Evolutionary conservation across 768 basidiomycete species (phyloP), one percentile per base, ranked within the genome.

Genomic region (Chiua virens): DNA sequence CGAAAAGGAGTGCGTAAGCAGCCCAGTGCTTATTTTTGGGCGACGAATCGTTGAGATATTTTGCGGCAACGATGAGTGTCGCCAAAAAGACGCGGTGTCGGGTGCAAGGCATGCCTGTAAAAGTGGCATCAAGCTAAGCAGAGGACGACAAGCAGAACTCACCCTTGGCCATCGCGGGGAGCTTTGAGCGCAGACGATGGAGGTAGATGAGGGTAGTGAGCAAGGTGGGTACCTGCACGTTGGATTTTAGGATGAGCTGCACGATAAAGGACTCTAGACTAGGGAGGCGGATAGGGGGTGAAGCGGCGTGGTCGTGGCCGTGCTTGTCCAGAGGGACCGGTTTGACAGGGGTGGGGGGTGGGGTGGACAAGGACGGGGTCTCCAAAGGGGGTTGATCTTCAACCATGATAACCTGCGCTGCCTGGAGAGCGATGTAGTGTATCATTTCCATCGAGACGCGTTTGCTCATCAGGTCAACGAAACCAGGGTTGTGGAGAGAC

Each of bases 21-120:
- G 86, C 81, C 96, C 96, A 99, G 75, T 97, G 90, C 67, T 80
- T 79, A 75, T 98, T 99, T 79, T 94, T 96, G 4, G 92, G 92
- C 40, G 88, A 87, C n/a, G 89, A 88, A 71, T 95, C 92, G 71
- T 99, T 97, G 65, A 98, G 83, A 71, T 98, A 98, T 73, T 99
- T 99, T 55, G 93, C 88, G 21, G 96, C 86, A 37, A 92, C 89
- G 70, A 99, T 98, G 60, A 99, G 86, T 1, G 90, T 87, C 21
- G 96, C 96, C 59, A 99, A 81, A 73, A 99, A 98, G 46, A 99
- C 87, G 42, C 96, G 86, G 65, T 98, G 96, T 32, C 92, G 83
- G 20, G 96, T 96, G 70, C 93, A 97, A 21, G 88, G 81, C 76
- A 93, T 85, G 42, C 93, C 79, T 77, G 52, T 38, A 5, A 22